Percentiles rank a stretch among this genome's conserved stretches.
Conservation (phyloP, 2,329 filamentous ascomycete genomes). For the Didymella exigua region DNA sequence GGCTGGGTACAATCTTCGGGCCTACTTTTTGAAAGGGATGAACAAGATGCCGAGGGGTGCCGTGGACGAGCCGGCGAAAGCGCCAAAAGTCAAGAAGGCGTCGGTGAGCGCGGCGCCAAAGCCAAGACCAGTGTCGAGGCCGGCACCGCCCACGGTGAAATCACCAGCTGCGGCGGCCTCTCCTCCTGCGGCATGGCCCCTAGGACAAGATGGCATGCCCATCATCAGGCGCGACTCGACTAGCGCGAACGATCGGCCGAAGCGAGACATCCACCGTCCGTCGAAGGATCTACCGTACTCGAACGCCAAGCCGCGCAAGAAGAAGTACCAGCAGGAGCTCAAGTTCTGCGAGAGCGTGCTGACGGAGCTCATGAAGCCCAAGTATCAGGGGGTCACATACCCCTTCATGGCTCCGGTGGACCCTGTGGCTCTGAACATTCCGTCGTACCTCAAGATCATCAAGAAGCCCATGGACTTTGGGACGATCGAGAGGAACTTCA, state of each 20-base stretch:
- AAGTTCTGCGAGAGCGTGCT: conserved; percentile 87
- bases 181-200: conserved; percentile 67
- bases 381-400: conserved; percentile 69
- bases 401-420: conserved; percentile 88
- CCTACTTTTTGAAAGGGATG: conserved; percentile 66
- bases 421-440: conserved; percentile 90
- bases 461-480: conserved; percentile 96
- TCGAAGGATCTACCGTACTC: conserved; percentile 90
- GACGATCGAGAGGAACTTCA: conserved; percentile 80
- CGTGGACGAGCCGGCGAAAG: conserved; percentile 60
- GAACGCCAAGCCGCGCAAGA: conserved; percentile 80
- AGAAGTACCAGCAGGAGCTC: conserved; percentile 86
- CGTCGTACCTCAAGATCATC: conserved; percentile 89
- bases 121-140: conserved; percentile 56
- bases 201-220: conserved; percentile 77
- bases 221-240: conserved; percentile 85
- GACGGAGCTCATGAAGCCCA: conserved; percentile 75
- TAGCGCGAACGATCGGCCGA: conserved; percentile 78
- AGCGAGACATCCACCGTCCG: conserved; percentile 90
- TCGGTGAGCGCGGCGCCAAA: conserved; percentile 37
- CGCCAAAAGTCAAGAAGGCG: conserved; percentile 58
- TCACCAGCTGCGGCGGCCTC: conserved; percentile 54
- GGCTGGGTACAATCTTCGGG: conserved; percentile 66
- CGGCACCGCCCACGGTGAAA: conserved; percentile 50
- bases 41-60: conserved; percentile 62